Percentiles rank a stretch among this genome's conserved stretches.
Evolutionary conservation across 2,329 filamentous ascomycete species (phyloP).

Genomic region (Ophiocordyceps camponoti-leonardi): DNA sequence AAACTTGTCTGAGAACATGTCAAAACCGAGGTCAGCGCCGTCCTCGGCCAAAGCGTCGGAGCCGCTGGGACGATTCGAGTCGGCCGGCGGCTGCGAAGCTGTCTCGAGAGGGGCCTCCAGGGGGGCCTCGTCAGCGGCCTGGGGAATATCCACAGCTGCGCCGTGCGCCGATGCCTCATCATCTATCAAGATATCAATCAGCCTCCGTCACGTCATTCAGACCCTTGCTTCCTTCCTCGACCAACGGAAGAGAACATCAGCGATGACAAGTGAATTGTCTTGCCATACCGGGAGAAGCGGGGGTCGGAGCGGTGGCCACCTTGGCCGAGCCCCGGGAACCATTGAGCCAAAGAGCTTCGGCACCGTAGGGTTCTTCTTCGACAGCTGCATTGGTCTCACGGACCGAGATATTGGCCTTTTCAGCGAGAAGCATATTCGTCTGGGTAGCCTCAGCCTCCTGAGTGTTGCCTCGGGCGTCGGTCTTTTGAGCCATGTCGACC

Average conservation of each 20-base stretch:
- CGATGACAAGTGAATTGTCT: neutral
- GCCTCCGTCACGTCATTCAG: neutral
- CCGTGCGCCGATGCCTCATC: neutral
- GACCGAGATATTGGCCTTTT: neutral
- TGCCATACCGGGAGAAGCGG: neutral
- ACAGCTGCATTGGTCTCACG: neutral
- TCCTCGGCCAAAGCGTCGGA: conserved; percentile 33
- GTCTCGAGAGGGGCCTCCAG: no score
- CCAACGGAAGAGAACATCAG: no score
- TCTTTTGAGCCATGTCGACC: neutral
- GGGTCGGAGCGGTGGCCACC: neutral
- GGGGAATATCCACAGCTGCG: neutral
- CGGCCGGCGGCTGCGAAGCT: neutral
- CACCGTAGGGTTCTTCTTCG: neutral
- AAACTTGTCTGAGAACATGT: conserved; percentile 83
- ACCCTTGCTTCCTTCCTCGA: no score
- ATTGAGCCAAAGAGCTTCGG: neutral
- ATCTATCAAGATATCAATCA: neutral
- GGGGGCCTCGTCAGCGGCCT: neutral
- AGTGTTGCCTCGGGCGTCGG: neutral
- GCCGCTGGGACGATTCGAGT: conserved; percentile 1
- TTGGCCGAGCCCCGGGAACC: neutral
- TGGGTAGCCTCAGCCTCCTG: neutral
- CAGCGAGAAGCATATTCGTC: neutral
- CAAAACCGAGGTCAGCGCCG: conserved; percentile 54